These are phyloP conservation scores for Macrotyloma uniflorum DNA, from an alignment of 306 rosid species.

Conservation along the genomic window DNA sequence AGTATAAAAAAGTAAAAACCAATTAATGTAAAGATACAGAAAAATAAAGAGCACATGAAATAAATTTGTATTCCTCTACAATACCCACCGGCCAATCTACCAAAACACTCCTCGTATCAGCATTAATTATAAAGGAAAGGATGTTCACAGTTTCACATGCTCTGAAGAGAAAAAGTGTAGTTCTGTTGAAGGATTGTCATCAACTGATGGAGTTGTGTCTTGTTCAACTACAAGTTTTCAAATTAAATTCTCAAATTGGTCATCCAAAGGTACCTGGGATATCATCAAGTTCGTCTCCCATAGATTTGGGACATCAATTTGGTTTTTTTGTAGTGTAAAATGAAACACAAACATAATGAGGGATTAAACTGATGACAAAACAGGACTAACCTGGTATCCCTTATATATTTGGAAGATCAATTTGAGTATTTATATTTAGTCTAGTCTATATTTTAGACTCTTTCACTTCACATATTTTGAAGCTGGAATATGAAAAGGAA, in stretches of 20 bases:
- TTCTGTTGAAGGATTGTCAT: not conserved
- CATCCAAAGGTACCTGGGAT: not conserved
- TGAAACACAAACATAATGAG: not conserved
- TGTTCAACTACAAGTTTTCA: not conserved
- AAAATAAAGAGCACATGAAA: constrained; percentile 57
- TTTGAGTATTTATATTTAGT: too few relatives aligned
- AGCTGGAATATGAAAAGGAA: not conserved
- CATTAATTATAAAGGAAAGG: constrained; percentile 27
- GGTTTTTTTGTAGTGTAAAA: not conserved
- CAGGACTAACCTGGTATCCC: too few relatives aligned
- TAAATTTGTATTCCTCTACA: constrained; percentile 65
- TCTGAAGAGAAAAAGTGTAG: not conserved
- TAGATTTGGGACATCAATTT: not conserved
- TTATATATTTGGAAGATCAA: too few relatives aligned
- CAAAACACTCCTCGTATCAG: constrained; percentile 61
- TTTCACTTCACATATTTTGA: not conserved
- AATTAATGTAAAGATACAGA: constrained; percentile 53
- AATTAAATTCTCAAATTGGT: not conserved
- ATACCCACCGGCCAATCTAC: constrained; percentile 77
- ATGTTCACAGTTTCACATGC: not conserved
- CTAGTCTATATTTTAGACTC: too few relatives aligned
- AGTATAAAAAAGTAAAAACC: constrained; percentile 40
- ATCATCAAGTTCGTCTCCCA: not conserved
- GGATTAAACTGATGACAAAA: not conserved
- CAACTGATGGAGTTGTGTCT: not conserved